Evolutionary conservation across 192 early-diverging fungal species (phyloP), one percentile per base, ranked within the genome.

Genomic region (Piromyces finnis): DNA sequence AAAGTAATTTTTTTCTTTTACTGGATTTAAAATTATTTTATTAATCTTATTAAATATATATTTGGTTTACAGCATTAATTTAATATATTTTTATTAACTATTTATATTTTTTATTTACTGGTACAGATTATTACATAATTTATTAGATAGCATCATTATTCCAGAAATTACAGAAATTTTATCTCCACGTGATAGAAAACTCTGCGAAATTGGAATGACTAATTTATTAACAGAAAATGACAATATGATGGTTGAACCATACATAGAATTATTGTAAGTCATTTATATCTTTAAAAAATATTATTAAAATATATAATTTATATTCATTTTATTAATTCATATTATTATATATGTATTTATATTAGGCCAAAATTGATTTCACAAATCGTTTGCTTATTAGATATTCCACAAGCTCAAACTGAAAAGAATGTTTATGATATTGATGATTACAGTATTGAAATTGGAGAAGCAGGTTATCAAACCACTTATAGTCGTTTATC

Each of bases 141-240:
- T 95, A 36, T 81, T 93, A 79, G 86, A 86, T 79, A 84, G 84
- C 5, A 84, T 94, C n/a, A 81, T 94, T 37, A 84, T 95, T 41
- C 88, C 91, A 26, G 91, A 93, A 79, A 80, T 94, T 7, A 84
- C 84, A 30, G 87, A 88, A 80, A 80, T 92, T 77, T 80, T 86
- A 37, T 86, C 87, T 13, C 84, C 87, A 0, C 84, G 85, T 29
- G 93, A 94, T 22, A 86, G 92, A 29, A 91, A 92, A 82, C 85
- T 88, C 3, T 87, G 86, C 82, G 87, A 87, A 5, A 83, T 93
- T 77, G 94, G 90, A 26, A 80, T 95, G 84, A 87, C 87, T 12
- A 90, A 88, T 30, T 79, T 94, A 12, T 84, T 93, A 80, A 91
- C 88, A 15, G 80, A 88, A 30, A 89, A 86, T 39, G 81, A 87